Evolutionary conservation across 2,329 filamentous ascomycete species (phyloP).

Genomic region (Graphilbum fragrans): DNA sequence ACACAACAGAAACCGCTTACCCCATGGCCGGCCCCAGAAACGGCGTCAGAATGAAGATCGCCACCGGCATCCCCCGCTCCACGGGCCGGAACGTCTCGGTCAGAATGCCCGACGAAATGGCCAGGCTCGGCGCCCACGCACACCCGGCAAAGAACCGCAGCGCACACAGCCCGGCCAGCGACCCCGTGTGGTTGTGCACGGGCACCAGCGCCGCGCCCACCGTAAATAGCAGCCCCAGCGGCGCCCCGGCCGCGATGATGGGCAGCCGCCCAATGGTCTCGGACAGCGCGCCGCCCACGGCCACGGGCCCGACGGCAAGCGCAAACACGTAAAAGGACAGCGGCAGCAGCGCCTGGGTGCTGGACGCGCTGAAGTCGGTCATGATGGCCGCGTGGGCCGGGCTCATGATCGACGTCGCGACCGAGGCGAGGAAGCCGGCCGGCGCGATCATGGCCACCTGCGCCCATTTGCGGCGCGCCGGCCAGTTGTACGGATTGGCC

Average conservation of each 20-base stretch:
- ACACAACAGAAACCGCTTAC: conserved; percentile 19
- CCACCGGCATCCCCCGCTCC: conserved; percentile 28
- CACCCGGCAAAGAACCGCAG: conserved; percentile 46
- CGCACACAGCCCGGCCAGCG: conserved; percentile 36
- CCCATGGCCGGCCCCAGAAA: conserved; percentile 40
- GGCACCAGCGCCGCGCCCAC: conserved; percentile 40
- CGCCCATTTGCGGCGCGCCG: conserved; percentile 24
- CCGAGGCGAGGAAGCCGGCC: conserved; percentile 31
- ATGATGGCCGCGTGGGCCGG: conserved; percentile 33
- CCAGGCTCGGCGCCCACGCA: conserved; percentile 33
- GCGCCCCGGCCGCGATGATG: conserved; percentile 34
- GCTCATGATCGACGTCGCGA: conserved; percentile 42
- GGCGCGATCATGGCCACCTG: conserved; percentile 24
- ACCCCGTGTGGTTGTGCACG: too few relatives aligned
- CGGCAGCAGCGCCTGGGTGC: conserved; percentile 44
- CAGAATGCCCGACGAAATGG: conserved; percentile 36
- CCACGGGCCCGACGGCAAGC: conserved; percentile 44
- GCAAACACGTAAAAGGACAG: conserved; percentile 49
- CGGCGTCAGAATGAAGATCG: conserved; percentile 35
- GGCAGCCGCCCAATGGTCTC: conserved; percentile 43
- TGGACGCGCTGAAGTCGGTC: conserved; percentile 38
- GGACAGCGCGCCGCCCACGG: conserved; percentile 45
- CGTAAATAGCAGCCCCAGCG: conserved; percentile 40
- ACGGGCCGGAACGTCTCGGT: conserved; percentile 32
- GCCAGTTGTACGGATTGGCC: conserved; percentile 41